phyloP scores from a whole-genome alignment of 495 filamentous ascomycete genomes.

The Apodospora peruviana region DNA sequence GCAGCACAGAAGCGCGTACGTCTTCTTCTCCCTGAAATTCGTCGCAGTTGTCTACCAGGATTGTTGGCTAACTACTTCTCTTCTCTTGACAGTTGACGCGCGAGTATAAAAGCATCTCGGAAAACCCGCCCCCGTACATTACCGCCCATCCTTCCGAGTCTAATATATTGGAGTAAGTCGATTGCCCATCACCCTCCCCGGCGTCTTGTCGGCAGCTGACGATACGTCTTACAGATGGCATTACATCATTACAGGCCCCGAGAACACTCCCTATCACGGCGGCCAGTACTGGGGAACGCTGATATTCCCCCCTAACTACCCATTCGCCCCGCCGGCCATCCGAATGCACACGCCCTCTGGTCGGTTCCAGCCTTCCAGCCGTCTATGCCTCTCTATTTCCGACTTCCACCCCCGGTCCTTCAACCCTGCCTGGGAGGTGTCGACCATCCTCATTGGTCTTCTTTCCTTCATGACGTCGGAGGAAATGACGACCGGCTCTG shows the following conservation, averaged over 20 bases:
- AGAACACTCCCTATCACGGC: slow-evolving; percentile 85
- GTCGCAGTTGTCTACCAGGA: not conserved
- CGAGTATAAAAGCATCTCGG: slow-evolving; percentile 87
- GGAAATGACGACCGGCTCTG: slow-evolving; percentile 95
- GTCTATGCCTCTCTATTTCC: slow-evolving; percentile 89
- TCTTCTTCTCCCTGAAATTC: slow-evolving; percentile 2
- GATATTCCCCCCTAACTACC: slow-evolving; percentile 92
- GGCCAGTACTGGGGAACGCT: slow-evolving; percentile 98
- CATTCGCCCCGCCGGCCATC: slow-evolving; percentile 94
- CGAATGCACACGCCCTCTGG: slow-evolving; percentile 98
- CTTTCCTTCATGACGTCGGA: slow-evolving; percentile 97
- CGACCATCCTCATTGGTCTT: slow-evolving; percentile 89
- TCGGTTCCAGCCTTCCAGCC: slow-evolving; percentile 86
- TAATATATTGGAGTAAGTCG: slow-evolving; percentile 81
- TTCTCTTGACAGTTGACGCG: slow-evolving; percentile 67
- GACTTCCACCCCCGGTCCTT: slow-evolving; percentile 98
- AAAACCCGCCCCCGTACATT: slow-evolving; percentile 91
- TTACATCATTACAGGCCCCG: slow-evolving; percentile 95
- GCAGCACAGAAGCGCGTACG: slow-evolving; percentile 79
- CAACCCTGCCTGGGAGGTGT: slow-evolving; percentile 98
- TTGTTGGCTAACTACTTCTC: too few species aligned
- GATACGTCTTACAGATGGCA: slow-evolving; percentile 76
- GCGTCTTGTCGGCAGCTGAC: slow-evolving; percentile 5
- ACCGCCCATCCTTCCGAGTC: slow-evolving; percentile 86
- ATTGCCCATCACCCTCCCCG: not conserved